Evolutionary conservation across 169 alveolate species (phyloP).

Genomic region (Cryptosporidium andersoni): DNA sequence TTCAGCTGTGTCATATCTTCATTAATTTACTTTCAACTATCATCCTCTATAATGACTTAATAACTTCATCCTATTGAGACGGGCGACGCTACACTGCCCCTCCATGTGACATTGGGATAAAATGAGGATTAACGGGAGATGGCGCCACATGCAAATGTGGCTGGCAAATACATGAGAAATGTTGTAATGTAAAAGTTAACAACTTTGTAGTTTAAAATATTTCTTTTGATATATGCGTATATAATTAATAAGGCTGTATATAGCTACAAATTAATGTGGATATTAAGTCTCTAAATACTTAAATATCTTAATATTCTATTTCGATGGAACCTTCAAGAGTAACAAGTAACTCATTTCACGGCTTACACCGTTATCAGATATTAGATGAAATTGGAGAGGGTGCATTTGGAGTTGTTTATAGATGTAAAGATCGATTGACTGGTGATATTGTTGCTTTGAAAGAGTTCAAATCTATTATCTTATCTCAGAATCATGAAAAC

Average conservation of each 20-base stretch:
- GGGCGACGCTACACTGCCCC: constrained; percentile 49
- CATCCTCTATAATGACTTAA: too few relatives aligned
- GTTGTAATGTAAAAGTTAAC: too few relatives aligned
- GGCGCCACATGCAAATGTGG: constrained; percentile 74
- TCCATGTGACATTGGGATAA: constrained; percentile 61
- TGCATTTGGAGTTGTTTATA: constrained; percentile 94
- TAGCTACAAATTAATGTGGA: too few relatives aligned
- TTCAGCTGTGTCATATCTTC: constrained; percentile 39
- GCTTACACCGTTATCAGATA: constrained; percentile 78
- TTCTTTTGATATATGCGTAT: too few relatives aligned
- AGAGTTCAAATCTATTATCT: constrained; percentile 82
- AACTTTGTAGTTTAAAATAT: too few relatives aligned
- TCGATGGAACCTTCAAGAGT: constrained; percentile 10
- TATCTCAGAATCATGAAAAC: constrained; percentile 6
- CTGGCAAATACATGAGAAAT: constrained; percentile 29
- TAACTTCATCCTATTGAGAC: too few relatives aligned
- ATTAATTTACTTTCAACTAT: constrained; percentile 6
- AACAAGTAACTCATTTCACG: constrained; percentile 39
- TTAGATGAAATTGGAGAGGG: constrained; percentile 87
- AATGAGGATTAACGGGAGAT: not conserved
- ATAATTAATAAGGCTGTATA: too few relatives aligned
- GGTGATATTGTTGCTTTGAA: constrained; percentile 89
- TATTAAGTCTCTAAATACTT: not conserved
- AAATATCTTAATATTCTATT: constrained; percentile 2
- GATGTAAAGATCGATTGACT: constrained; percentile 86